Percentiles rank a stretch among this genome's conserved stretches.
Conservation (phyloP, 176 grass and related monocot genomes). For the Metroxylon sagu region DNA sequence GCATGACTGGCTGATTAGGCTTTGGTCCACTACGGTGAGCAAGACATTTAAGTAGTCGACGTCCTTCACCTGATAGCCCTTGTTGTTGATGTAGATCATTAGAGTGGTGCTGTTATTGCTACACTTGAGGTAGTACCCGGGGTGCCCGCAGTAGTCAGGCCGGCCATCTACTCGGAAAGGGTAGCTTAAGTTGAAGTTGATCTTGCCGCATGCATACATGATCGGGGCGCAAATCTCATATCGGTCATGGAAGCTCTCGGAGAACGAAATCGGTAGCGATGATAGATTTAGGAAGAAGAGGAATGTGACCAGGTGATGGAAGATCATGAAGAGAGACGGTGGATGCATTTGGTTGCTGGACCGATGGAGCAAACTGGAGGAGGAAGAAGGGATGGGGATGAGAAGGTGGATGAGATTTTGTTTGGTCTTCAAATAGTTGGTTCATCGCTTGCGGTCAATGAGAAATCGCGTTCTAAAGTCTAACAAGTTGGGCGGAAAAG, state of each 20-base stretch:
- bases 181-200: not conserved
- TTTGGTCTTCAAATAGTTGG: no score
- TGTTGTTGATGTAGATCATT: conserved; percentile 1
- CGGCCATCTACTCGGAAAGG: not conserved
- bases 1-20: conserved; percentile 8
- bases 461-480: no score
- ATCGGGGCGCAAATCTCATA: not conserved
- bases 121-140: conserved; percentile 30
- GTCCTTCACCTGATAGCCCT: conserved; percentile 16
- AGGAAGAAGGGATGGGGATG: no score
- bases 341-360: not conserved
- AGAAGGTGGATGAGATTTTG: no score
- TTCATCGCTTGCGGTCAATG: no score
- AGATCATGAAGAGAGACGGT: not conserved
- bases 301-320: no score
- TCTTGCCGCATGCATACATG: not conserved
- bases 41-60: conserved; percentile 28
- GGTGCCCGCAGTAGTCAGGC: conserved; percentile 37
- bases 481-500: no score
- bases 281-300: not conserved
- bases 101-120: not conserved
- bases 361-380: no score
- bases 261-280: not conserved
- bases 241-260: not conserved
- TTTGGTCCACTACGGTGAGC: conserved; percentile 18